Evolutionary conservation across 306 rosid genomes (phyloP).

Genomic region (Trifolium pratense): DNA sequence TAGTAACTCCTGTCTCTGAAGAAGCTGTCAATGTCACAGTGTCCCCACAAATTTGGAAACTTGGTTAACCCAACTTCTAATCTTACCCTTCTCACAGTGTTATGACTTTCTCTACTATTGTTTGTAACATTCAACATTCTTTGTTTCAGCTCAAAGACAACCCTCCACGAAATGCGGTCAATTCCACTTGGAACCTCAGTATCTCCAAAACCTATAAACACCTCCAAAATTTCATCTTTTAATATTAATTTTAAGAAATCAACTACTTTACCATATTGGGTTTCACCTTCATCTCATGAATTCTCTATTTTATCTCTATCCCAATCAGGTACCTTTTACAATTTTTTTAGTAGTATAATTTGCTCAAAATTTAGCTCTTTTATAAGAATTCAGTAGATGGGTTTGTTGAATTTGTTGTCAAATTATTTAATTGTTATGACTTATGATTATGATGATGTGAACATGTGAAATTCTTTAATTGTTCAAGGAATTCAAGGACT

Average conservation of each 20-base stretch:
- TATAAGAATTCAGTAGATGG: conserved; percentile 27
- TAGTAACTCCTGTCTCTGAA: neutral
- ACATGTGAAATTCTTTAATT: neutral
- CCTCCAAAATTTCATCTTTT: conserved; percentile 49
- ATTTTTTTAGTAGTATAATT: neutral
- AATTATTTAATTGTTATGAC: conserved; percentile 2
- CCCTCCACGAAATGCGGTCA: conserved; percentile 75
- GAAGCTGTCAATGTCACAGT: conserved; percentile 3
- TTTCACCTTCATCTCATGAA: conserved; percentile 49
- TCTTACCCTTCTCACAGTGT: neutral
- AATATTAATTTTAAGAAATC: conserved; percentile 50
- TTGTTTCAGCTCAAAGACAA: conserved; percentile 24
- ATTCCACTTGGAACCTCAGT: conserved; percentile 70
- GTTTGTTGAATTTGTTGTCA: conserved; percentile 34
- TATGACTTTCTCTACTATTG: neutral
- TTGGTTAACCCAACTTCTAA: neutral
- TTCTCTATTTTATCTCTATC: conserved; percentile 52
- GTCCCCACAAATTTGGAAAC: conserved; percentile 42
- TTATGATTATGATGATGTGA: neutral
- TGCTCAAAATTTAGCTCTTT: neutral
- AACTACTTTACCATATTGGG: conserved; percentile 48
- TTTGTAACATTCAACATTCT: neutral
- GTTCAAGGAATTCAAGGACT: neutral
- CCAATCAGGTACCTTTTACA: conserved; percentile 63
- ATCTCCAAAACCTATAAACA: conserved; percentile 58